phyloP scores from a whole-genome alignment of 768 basidiomycete genomes.

The Nidularia pulvinata region DNA sequence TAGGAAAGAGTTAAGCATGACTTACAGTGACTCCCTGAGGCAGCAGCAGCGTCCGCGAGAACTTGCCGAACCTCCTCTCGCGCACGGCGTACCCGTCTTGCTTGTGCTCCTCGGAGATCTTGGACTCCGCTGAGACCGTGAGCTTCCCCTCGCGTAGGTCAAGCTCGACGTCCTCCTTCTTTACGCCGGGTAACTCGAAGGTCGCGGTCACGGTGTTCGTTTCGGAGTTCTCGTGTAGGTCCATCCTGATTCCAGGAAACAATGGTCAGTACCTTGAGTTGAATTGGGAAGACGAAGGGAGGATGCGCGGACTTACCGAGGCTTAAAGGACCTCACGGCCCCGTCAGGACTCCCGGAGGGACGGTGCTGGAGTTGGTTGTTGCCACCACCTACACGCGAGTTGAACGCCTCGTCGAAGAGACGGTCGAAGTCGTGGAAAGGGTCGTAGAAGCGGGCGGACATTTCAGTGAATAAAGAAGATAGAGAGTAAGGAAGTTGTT shows the following conservation, averaged over 20 bases:
- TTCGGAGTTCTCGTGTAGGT: constrained; percentile 50
- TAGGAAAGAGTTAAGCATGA: constrained; percentile 23
- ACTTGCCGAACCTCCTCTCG: constrained; percentile 50
- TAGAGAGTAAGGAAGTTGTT: neutral
- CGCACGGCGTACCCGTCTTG: constrained; percentile 40
- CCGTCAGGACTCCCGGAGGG: constrained; percentile 8
- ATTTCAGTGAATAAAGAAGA: neutral
- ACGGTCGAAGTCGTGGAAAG: constrained; percentile 38
- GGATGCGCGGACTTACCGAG: constrained; percentile 18
- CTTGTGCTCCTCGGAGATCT: constrained; percentile 30
- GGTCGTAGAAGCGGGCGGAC: constrained; percentile 25
- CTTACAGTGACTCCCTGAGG: constrained; percentile 53
- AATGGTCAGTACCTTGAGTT: neutral
- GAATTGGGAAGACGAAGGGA: neutral
- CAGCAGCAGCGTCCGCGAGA: constrained; percentile 44
- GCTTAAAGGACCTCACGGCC: constrained; percentile 19
- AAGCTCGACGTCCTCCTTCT: constrained; percentile 51
- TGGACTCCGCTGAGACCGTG: constrained; percentile 51
- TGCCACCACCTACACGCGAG: constrained; percentile 7
- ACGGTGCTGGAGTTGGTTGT: neutral
- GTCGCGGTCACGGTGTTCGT: constrained; percentile 52
- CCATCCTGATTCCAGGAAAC: constrained; percentile 36
- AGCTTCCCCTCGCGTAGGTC: constrained; percentile 52
- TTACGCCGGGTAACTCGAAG: constrained; percentile 62
- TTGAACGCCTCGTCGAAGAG: constrained; percentile 29